phyloP scores from a whole-genome alignment of 2,329 filamentous ascomycete species.

The Aureobasidium sp. region DNA sequence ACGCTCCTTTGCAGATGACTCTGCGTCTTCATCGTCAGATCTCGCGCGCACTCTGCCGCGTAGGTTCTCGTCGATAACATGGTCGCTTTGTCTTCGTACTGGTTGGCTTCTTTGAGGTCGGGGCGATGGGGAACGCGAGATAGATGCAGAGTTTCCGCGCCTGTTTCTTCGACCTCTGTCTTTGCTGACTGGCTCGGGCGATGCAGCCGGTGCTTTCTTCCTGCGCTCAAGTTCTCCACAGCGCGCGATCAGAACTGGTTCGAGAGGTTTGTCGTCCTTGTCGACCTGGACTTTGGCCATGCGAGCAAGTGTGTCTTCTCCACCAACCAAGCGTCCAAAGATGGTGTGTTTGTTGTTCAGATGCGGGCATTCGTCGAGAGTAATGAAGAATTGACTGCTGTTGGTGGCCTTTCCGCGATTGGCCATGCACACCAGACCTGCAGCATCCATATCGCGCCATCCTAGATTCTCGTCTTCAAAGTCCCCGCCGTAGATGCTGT shows the following conservation, averaged over 20 bases:
- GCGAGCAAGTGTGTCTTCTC: conserved; percentile 29
- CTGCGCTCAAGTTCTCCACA: conserved; percentile 36
- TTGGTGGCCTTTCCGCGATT: conserved; percentile 36
- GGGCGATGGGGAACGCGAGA: conserved; percentile 20
- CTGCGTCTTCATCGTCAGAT: conserved; percentile 23
- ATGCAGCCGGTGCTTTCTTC: conserved; percentile 18
- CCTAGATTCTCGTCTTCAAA: conserved; percentile 38
- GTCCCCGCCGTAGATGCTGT: conserved; percentile 34
- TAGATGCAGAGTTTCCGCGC: conserved; percentile 14
- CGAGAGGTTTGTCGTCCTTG: conserved; percentile 30
- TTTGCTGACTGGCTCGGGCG: not conserved
- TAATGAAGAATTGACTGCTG: conserved; percentile 40
- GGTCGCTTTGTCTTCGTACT: conserved; percentile 29
- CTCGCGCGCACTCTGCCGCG: conserved; percentile 29
- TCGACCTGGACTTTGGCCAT: conserved; percentile 34
- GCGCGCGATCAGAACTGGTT: conserved; percentile 31
- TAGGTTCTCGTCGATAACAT: conserved; percentile 30
- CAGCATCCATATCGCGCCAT: conserved; percentile 35
- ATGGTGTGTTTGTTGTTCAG: conserved; percentile 38
- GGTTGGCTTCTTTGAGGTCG: conserved; percentile 19
- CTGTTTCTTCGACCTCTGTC: conserved; percentile 17
- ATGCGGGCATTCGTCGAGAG: conserved; percentile 33
- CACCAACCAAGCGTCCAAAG: conserved; percentile 33
- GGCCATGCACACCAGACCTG: conserved; percentile 36
- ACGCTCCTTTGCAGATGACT: conserved; percentile 22